Conservation (phyloP, 768 basidiomycete species). For the Amanita pseudoporphyria region DNA sequence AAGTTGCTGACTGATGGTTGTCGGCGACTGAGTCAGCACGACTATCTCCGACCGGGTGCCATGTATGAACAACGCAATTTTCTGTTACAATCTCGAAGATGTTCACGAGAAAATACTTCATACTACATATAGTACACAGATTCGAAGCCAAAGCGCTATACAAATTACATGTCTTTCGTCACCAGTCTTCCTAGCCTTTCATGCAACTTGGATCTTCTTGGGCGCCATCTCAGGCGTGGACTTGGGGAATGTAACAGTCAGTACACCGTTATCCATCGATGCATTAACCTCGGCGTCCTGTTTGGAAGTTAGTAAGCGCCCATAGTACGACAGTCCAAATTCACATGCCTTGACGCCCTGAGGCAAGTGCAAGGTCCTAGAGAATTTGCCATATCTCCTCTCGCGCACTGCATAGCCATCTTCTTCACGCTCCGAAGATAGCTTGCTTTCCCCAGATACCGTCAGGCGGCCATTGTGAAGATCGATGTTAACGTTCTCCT, state of each 20-base stretch:
- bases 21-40: no score
- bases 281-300: constrained; percentile 30
- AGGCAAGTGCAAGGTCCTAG: no score
- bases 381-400: no score
- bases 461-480: constrained; percentile 40
- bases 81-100: no score
- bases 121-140: no score
- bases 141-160: no score
- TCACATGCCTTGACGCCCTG: constrained; percentile 40
- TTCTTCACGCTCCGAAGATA: constrained; percentile 27
- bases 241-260: constrained; percentile 47
- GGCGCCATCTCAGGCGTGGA: constrained; percentile 24
- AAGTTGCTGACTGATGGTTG: no score
- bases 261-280: constrained; percentile 37
- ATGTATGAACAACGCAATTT: no score
- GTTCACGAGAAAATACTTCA: no score
- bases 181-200: neutral
- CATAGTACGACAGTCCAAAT: neutral
- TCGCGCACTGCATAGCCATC: constrained; percentile 39
- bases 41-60: no score
- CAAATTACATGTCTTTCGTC: no score
- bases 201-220: constrained; percentile 19
- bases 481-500: constrained; percentile 45
- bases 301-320: neutral
- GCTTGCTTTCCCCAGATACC: constrained; percentile 40